Evolutionary conservation across 495 filamentous ascomycete genomes (phyloP), one percentile per base, ranked within the genome.

Genomic region (Beverwykella pulmonaria): DNA sequence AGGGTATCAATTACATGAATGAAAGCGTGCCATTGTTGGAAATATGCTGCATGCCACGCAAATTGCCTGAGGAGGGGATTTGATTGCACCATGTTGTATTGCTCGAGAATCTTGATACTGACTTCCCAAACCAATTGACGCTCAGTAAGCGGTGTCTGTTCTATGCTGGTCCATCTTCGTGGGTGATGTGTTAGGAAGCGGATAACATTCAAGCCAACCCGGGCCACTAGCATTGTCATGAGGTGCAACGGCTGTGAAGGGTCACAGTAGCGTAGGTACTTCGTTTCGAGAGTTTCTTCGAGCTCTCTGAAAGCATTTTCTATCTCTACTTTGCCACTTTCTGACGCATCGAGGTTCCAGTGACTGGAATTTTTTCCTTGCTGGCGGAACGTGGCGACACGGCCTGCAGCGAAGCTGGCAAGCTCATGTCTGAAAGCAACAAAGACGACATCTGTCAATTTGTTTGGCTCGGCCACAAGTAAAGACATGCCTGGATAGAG

Each of bases 171-270:
- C 71, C 71, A 74, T 70, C 69, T 59, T 19, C 69, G 69, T 59
- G 69, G 69, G 68, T 71, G 60, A 50, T 76, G 62, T 64, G 71
- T 64, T 59, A 76, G 34, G 50, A 61, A 71, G 27, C 67, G 52
- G 32, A 66, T 53, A 30, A 66, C 6, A 53, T 74, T 72, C 26
- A 64, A 56, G 20, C 58, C 36, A 53, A 52, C 27, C 25, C 71
- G 71, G 34, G 52, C 71, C 22, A 54, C 52, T 12, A 74, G 61
- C 59, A 72, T 44, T 27, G 69, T 64, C 63, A 75, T 19, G 23
- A 71, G 55, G 17, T 76, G 74, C 53, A 76, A 53, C 25, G 74
- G 74, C 48, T 75, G 69, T 44, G 74, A 69, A 55, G 74, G 65
- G 49, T 76, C 74, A 57, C 74, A 75, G 59, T 65, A 72, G 10